A percentile compares a stretch with the other conserved stretches of the same genome.
These are phyloP conservation scores for Rhizopogon vesiculosus DNA, from an alignment of 768 basidiomycete genomes.

Conservation along the genomic window DNA sequence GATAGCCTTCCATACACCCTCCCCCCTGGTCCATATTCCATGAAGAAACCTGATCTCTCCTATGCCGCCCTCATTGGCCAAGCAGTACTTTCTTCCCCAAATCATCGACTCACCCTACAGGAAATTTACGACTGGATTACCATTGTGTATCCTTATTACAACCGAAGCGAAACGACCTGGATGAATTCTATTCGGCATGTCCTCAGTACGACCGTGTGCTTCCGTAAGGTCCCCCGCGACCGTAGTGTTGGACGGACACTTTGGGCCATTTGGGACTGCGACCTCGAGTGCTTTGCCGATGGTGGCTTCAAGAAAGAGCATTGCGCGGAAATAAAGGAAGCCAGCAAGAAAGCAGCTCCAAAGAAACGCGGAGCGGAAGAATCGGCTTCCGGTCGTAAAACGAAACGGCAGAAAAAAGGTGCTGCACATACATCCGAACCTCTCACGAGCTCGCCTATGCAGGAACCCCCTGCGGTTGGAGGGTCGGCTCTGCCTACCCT, in stretches of 20 bases:
- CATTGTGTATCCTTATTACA: constrained; percentile 89
- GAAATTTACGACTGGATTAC: constrained; percentile 98
- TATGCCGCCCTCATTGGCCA: constrained; percentile 97
- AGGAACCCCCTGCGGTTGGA: constrained; percentile 15
- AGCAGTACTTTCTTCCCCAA: constrained; percentile 81
- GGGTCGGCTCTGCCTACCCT: constrained; percentile 17
- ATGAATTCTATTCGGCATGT: constrained; percentile 99
- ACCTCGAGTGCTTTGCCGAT: constrained; percentile 75
- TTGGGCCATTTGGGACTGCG: constrained; percentile 85
- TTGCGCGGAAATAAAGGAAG: constrained; percentile 33
- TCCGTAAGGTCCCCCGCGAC: constrained; percentile 80
- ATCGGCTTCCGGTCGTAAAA: constrained; percentile 32
- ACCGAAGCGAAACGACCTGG: constrained; percentile 92
- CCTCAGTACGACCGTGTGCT: constrained; percentile 86
- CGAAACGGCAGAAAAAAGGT: constrained; percentile 43
- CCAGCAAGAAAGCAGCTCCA: constrained; percentile 23
- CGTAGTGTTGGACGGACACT: constrained; percentile 75
- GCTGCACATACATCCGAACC: constrained; percentile 6
- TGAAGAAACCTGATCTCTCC: constrained; percentile 77
- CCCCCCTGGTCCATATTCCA: constrained; percentile 81
- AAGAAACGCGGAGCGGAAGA: constrained; percentile 39
- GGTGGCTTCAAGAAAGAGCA: constrained; percentile 75
- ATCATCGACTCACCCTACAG: constrained; percentile 83
- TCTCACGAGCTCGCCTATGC: constrained; percentile 10
- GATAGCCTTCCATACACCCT: constrained; percentile 68